These are phyloP conservation scores for Colletotrichum camelliae DNA, from an alignment of 2,329 filamentous ascomycete species.

Conservation along the genomic window DNA sequence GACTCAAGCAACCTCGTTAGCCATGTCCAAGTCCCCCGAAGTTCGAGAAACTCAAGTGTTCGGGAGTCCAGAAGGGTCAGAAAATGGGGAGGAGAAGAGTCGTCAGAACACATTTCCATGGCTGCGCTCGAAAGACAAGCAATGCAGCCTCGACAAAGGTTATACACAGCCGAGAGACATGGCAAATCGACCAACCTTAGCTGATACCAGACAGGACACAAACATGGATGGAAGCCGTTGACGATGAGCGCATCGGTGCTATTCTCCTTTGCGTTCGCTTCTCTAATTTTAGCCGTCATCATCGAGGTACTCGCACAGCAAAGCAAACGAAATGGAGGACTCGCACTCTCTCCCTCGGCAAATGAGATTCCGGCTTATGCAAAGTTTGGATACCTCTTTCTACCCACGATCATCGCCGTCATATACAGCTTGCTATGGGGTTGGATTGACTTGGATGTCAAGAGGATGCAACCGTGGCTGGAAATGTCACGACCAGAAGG, in stretches of 20 bases:
- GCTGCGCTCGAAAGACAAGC: not conserved
- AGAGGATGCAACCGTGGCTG: constrained; percentile 65
- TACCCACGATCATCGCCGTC: constrained; percentile 59
- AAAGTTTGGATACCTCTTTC: constrained; percentile 51
- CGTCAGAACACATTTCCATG: not conserved
- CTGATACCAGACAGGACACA: not conserved
- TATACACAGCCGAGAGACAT: not conserved
- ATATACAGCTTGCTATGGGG: constrained; percentile 62
- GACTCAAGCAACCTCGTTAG: not conserved
- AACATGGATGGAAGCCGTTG: constrained; percentile 40
- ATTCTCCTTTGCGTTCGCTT: constrained; percentile 36
- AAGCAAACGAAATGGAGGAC: constrained; percentile 45
- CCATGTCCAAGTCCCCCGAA: not conserved
- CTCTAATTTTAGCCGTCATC: constrained; percentile 43
- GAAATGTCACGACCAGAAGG: constrained; percentile 56
- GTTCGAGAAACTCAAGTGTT: not conserved
- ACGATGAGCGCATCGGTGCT: constrained; percentile 43
- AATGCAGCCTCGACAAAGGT: constrained; percentile 9
- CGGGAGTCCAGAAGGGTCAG: not conserved
- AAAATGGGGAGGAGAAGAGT: not conserved
- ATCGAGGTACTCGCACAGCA: constrained; percentile 50
- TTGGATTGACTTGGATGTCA: constrained; percentile 65
- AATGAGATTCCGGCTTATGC: constrained; percentile 38
- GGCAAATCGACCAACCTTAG: not conserved
- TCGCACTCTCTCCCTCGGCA: constrained; percentile 29